phyloP scores from a whole-genome alignment of 2,329 filamentous ascomycete species.

The Fusarium miscanthi region DNA sequence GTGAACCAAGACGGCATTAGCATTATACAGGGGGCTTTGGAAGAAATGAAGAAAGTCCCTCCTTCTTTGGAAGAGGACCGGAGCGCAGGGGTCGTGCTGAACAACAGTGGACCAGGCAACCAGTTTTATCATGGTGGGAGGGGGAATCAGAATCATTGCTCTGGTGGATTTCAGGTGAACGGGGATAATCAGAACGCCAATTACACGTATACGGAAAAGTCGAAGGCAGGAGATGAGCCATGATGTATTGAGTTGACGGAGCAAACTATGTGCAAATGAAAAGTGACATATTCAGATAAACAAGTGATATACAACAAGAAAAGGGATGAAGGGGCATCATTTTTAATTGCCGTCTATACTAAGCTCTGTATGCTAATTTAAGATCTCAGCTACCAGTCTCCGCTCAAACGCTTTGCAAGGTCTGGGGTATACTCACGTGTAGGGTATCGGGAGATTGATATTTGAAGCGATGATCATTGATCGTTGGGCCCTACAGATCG shows the following conservation, averaged over 20 bases:
- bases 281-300: too few relatives aligned
- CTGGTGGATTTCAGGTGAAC: not conserved
- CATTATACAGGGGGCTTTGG: not conserved
- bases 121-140: not conserved
- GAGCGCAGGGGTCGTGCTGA: not conserved
- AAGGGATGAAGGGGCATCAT: too few relatives aligned
- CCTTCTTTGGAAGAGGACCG: not conserved
- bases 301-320: too few relatives aligned
- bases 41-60: not conserved
- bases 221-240: too few relatives aligned
- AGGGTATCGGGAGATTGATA: not conserved
- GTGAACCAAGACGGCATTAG: not conserved
- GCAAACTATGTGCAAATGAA: too few relatives aligned
- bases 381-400: too few relatives aligned
- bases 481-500: not conserved
- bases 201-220: not conserved
- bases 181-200: not conserved
- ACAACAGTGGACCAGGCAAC: not conserved
- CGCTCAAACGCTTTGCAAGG: too few relatives aligned
- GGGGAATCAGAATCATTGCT: not conserved
- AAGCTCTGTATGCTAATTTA: too few relatives aligned
- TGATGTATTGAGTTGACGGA: too few relatives aligned
- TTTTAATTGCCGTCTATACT: too few relatives aligned
- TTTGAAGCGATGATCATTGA: accelerated
- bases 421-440: too few relatives aligned